Evolutionary conservation across 2,329 filamentous ascomycete species (phyloP), one percentile per base, ranked within the genome.

Genomic region (Paecilomyces niveus): DNA sequence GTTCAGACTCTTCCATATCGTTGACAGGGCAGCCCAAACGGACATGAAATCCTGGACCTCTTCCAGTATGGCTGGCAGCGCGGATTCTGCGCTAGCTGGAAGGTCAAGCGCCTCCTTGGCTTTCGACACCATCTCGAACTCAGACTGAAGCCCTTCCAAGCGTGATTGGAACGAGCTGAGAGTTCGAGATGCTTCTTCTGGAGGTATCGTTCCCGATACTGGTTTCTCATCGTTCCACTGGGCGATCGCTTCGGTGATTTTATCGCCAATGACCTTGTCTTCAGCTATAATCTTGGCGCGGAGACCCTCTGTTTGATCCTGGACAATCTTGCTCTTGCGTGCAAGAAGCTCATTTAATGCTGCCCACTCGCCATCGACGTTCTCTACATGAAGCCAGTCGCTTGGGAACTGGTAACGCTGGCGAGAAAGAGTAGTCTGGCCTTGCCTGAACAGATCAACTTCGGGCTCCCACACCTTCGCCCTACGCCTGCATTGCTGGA

Each of bases 1-100:
- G 68, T 97, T 94, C 60, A 99, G 80, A 70, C 90, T 96, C 72
- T 90, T 89, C 94, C 94, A 99, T 62, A 99, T 96, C 5, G 92
- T 96, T 24, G 91, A 93, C 54, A 99, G 80, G 54, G 90, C 93
- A 32, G 93, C 90, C 94, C 94, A 99, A 9, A 99, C 94, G 21
- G 93, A 97, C 76, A 96, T 96, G 79, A 99, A 99, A 74, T 99
- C 94, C 62, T 96, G 91, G 2, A 99, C 92, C 76, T 99, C 94
- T 72, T 97, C 93, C 15, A 97, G 81, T 8, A 97, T 89, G 26
- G 88, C 84, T n/a, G 85, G 82, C 22, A 99, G 84, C n/a, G 88
- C 86, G 55, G 89, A 89, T 65, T 96, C 90, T 0, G 88, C 80
- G 57, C 85, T 89, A 2, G 89, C 83, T 3, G 93, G 89, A 50